These are phyloP conservation scores for Candida koratica DNA, from an alignment of 805 yeast species.

Conservation along the genomic window DNA sequence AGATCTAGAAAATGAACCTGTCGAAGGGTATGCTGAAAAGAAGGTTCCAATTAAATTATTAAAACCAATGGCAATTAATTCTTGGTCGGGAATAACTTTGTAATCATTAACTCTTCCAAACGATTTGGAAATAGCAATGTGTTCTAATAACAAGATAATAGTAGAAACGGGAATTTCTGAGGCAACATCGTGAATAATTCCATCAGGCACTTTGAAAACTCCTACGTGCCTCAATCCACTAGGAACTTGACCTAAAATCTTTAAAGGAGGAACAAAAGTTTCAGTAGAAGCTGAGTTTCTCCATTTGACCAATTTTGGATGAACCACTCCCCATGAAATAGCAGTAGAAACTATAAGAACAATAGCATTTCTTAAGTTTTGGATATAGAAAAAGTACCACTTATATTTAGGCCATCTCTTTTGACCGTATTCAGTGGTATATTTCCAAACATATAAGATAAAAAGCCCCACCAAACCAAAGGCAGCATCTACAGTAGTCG, in stretches of 20 bases:
- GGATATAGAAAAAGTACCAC: conserved; percentile 61
- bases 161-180: conserved; percentile 82
- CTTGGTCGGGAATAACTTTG: conserved; percentile 89
- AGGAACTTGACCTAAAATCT: conserved; percentile 74
- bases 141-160: conserved; percentile 80
- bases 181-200: conserved; percentile 57
- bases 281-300: conserved; percentile 27
- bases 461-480: conserved; percentile 78
- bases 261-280: conserved; percentile 44
- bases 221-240: conserved; percentile 78
- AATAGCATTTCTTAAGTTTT: conserved; percentile 77
- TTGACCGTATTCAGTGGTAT: conserved; percentile 53
- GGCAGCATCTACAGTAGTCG: conserved; percentile 76
- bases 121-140: conserved; percentile 89
- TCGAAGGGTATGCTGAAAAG: conserved; percentile 91
- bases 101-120: conserved; percentile 91
- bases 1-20: conserved; percentile 93
- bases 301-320: conserved; percentile 32
- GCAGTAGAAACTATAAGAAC: conserved; percentile 78
- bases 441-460: conserved; percentile 71
- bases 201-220: conserved; percentile 59
- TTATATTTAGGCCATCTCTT: conserved; percentile 59
- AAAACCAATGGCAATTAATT: conserved; percentile 88
- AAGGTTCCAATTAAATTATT: conserved; percentile 88
- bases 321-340: conserved; percentile 74